These are phyloP conservation scores for Closterium sp. DNA, from an alignment of 139 green algal genomes.

Conservation along the genomic window DNA sequence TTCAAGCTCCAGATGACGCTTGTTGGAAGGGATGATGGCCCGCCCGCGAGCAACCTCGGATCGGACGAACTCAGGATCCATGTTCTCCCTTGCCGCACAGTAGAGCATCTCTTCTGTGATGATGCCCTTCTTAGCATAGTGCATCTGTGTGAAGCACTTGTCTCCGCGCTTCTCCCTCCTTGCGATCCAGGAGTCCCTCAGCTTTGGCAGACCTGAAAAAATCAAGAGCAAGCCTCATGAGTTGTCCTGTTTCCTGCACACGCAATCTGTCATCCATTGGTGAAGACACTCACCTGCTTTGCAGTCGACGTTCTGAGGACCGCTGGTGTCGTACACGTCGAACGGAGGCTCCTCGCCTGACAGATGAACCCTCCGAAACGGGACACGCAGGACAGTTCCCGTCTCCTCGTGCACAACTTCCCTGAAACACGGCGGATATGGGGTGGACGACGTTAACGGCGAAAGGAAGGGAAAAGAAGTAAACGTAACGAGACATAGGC, in stretches of 20 bases:
- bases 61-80: conserved; percentile 89
- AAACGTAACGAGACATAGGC: too few relatives aligned
- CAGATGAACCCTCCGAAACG: conserved; percentile 79
- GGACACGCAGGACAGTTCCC: conserved; percentile 62
- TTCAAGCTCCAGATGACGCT: conserved; percentile 89
- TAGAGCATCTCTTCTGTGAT: conserved; percentile 96
- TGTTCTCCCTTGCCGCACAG: conserved; percentile 75
- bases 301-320: conserved; percentile 68
- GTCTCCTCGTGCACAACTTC: conserved; percentile 32
- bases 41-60: conserved; percentile 88
- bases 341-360: conserved; percentile 72
- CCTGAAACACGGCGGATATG: conserved; percentile 8
- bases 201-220: conserved; percentile 54
- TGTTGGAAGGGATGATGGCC: conserved; percentile 97
- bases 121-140: conserved; percentile 78
- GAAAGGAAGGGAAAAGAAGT: too few relatives aligned
- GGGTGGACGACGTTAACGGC: not conserved
- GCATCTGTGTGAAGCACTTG: conserved; percentile 67
- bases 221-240: not conserved
- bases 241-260: too few relatives aligned
- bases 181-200: conserved; percentile 74
- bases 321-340: conserved; percentile 89
- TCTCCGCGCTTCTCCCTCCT: conserved; percentile 62
- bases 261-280: too few relatives aligned
- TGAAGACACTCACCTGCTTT: conserved; percentile 1